Base-by-base conservation (phyloP, 148 eudicot genomes). In the Cornus kousa region DNA sequence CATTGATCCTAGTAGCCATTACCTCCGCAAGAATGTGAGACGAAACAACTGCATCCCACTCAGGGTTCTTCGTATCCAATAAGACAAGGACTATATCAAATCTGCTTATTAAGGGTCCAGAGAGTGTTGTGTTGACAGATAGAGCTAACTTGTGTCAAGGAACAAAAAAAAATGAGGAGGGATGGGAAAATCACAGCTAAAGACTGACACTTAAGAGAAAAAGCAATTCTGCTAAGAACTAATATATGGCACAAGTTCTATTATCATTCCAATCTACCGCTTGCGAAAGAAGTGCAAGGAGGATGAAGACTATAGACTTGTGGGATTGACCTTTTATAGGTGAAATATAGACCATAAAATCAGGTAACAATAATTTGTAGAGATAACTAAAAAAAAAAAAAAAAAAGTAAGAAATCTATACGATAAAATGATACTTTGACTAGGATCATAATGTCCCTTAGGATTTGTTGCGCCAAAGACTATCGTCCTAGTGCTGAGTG, bases 401-500 rank as follows among this genome's bases (percentile, higher is more conserved):
- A 28, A 28, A 28, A 28, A 28, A 28, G 28, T 33, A 62, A 65
- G 20, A 46, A 76, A 70, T 66, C 59, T 3, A 17, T 17, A 31
- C 35, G 40, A 40, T 14, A 73, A 43, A 43, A 80, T 48, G 83
- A 85, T 89, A 89, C 91, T 82, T 86, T 92, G 95, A 79, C 78
- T 89, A 31, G 97, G 92, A 83, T 93, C 99, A 89, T 96, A 96
- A 37, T 92, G 98, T n/a, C 99, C 98, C 85, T 94, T 96, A 13
- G 99, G 99, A 86, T 96, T 96, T 20, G 99, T 96, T 64, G 98
- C 99, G 62, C 99, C 99, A 86, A 96, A 96, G 77, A 96, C 98
- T 11, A 90, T 91, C 62, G 98, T 92, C 81, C 90, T 86, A 24
- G 99, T 93, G 86, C 88, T 92, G 31, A 96, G 89, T 71, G 99